Evolutionary conservation across 2,329 filamentous ascomycete genomes (phyloP), one percentile per base, ranked within the genome.

Genomic region (Sporothrix dimorphospora): DNA sequence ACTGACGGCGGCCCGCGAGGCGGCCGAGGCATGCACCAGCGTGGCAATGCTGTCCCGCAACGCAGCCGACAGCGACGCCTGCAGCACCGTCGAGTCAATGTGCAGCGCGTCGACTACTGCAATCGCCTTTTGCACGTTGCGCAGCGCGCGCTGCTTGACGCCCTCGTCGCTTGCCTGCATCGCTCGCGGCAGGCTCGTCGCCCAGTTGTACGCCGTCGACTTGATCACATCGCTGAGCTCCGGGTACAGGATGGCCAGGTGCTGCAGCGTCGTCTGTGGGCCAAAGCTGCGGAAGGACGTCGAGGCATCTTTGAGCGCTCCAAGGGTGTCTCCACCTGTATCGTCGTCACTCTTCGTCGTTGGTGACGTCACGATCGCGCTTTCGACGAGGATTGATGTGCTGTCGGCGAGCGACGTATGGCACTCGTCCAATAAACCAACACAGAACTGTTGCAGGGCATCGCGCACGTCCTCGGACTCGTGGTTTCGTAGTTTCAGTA

Each of bases 111-210:
- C 87, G 24, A 96, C 82, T 8, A 95, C 80, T 40, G 88, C 85
- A 69, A 93, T 90, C 0, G 92, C 90, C 65, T 90, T 91, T 16
- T 91, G 88, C n/a, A 99, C 86, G 74, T 95, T 93, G 38, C 87
- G 86, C 34, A 98, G 87, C 1, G 91, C 89, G 71, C 87, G 86
- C 74, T 89, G 86, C 79, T 97, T 97, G 38, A 87, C 84, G n/a
- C 85, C 85, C 76, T 97, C 94, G 77, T 98, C 94, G 75, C 90
- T 91, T 9, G 90, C 89, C 79, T 95, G 93, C 89, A 98, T 94
- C 16, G 93, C 81, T 19, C 94, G 88, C 5, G 95, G 91, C 21
- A 99, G 86, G 53, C 93, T 91, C 2, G 89, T 88, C 30, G 94
- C 87, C 94, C 94, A 98, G 69, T 90, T 90, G 79, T 95, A 92